Base-by-base conservation (phyloP, 768 basidiomycete genomes). In the Suillus tomentosus region DNA sequence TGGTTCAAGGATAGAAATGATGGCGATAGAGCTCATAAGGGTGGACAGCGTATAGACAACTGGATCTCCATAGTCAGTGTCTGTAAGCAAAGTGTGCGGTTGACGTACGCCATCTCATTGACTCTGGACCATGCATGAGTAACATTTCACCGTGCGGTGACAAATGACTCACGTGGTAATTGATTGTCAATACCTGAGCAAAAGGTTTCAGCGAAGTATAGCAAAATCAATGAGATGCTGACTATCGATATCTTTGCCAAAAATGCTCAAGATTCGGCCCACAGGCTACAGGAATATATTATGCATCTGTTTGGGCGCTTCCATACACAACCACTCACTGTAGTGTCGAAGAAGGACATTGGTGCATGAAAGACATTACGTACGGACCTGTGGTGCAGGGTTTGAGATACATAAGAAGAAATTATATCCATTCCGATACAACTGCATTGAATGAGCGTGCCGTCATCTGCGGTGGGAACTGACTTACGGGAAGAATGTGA, bases 261-360 rank as follows among this genome's bases (percentile, higher is more conserved):
- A 86, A 10, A 88, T 80, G 48, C 85, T 80, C 40, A 87, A 74
- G 31, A 88, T 84, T 36, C 87, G 83, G 19, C 87, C 87, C 69
- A 82, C 77, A 0, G 86, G 86, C 85, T 85, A 22, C 15, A 19
- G 34, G 43, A 58, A 55, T 15, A 42, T 2, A 10, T 17, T 51
- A 31, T 13, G 56, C 24, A 67, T 47, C 24, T 5, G 34, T 51
- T 31, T 31, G 3, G 31, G 15, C 36, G 8, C 37, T 7, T 5
- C 14, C 31, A 57, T 39, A 11, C 27, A 57, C 39, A 7, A 11
- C n/a, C 15, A 62, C 73, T 66, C 66, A 84, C 84, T 22, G 86
- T 87, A 2, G 83, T 88, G 72, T 92, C 91, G 68, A 91, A 92
- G 76, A 90, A 91, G 1, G 85, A 81, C 87, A 90, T 90, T 0